Base-by-base conservation (phyloP, 768 basidiomycete species). In the Suillus subalutaceus region DNA sequence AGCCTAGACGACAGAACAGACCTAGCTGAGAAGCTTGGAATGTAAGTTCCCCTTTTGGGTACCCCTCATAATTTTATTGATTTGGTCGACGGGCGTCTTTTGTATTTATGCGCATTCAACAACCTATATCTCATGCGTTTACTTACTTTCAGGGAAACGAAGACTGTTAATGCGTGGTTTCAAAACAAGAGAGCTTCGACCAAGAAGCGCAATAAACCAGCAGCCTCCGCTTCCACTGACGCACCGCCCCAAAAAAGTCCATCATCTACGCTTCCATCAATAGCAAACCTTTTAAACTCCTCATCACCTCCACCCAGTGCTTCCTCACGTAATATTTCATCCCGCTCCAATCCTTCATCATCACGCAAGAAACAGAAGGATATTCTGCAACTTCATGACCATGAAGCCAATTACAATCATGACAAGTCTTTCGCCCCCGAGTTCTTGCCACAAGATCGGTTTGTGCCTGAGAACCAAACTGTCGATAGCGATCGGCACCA, bases 101-200 rank as follows among this genome's bases (percentile, higher is more conserved):
- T 37, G 35, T 35, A 58, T 60, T 59, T 62, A 23, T 71, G 62
- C 65, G 23, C 41, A 62, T 64, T 41, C 66, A 56, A 56, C 40
- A 66, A 55, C 66, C 66, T 53, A 57, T 62, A n/a, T 67, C 48
- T 59, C 64, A 44, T 66, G 63, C 68, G 63, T 62, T 18, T 18
- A 15, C 26, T 26, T 9, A 32, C 18, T 32, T 20, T 4, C 74
- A 93, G 92, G 89, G 90, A 92, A 75, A 88, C 87, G 76, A 93
- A 93, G 84, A 91, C 90, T 3, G 91, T 93, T 74, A 90, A 91
- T 74, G 90, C 92, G 16, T 93, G 90, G 89, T 93, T 93, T 78
- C 91, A 93, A 79, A 93, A 93, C 75, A 93, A 92, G 82, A 84
- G 92, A 63, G 91, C 92, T 7, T 92, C 91, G 15, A 87, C 86